phyloP scores from a whole-genome alignment of 2,329 filamentous ascomycete genomes.

The Aurifilum marmelostoma region DNA sequence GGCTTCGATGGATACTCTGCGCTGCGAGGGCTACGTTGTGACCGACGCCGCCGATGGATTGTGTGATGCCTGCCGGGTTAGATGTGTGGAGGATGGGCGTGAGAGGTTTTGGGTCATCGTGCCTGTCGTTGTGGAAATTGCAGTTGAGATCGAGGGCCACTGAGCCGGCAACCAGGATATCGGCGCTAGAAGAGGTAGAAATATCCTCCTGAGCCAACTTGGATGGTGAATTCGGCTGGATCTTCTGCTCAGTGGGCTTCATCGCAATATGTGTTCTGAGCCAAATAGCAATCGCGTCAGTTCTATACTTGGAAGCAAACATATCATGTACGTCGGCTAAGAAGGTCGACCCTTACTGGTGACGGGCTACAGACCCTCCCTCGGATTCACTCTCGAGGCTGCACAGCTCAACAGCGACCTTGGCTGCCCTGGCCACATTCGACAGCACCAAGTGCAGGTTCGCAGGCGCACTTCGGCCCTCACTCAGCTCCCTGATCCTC shows the following conservation, averaged over 20 bases:
- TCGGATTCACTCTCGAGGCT: slow-evolving; percentile 42
- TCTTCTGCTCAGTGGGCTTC: not conserved
- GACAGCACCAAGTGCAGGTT: slow-evolving; percentile 67
- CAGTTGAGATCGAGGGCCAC: slow-evolving; percentile 87
- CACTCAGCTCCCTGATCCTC: slow-evolving; percentile 78
- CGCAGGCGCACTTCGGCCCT: slow-evolving; percentile 70
- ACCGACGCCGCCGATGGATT: slow-evolving; percentile 88
- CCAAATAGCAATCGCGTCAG: slow-evolving; percentile 7
- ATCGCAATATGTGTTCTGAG: slow-evolving; percentile 16
- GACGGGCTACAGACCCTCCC: slow-evolving; percentile 2
- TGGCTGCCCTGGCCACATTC: slow-evolving; percentile 59
- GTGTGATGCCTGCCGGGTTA: slow-evolving; percentile 79
- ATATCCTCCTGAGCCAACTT: not conserved
- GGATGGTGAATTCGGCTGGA: not conserved
- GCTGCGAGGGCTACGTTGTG: slow-evolving; percentile 89
- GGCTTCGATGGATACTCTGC: slow-evolving; percentile 64
- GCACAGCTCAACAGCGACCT: slow-evolving; percentile 57
- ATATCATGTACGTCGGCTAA: not conserved
- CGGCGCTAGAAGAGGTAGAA: slow-evolving; percentile 42
- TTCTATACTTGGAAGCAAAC: not conserved
- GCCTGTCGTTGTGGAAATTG: slow-evolving; percentile 59
- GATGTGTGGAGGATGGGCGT: slow-evolving; percentile 72
- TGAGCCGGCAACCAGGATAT: slow-evolving; percentile 88
- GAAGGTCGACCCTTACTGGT: slow-evolving; percentile 26
- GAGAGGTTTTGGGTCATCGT: slow-evolving; percentile 34